Evolutionary conservation across 2,329 filamentous ascomycete genomes (phyloP), one percentile per base, ranked within the genome.

Genomic region (Immersiporthe knoxdaviesiana): DNA sequence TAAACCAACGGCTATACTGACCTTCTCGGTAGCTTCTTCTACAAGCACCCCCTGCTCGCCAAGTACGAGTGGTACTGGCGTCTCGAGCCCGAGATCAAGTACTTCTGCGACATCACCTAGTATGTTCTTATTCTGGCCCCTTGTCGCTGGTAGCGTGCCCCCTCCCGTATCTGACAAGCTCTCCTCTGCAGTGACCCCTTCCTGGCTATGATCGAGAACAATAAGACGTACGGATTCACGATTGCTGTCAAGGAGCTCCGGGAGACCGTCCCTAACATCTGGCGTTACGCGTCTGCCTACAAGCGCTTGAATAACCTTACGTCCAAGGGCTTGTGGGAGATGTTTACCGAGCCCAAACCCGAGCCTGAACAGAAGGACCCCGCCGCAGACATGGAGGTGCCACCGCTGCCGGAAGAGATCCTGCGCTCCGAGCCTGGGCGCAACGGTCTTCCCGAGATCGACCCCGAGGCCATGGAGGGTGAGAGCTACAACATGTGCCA

Each of bases 21-120:
- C 56, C 35, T 32, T n/a, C 21, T 41, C 30, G 11, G 6, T 72
- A 88, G 93, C 58, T 96, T 97, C 82, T 99, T 99, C 83, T 99
- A 96, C 85, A 97, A 97, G 80, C 96, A 99, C 78, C 92, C 94
- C 73, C 88, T 98, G 44, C 87, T 99, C 60, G 88, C 92, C 78
- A 98, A 98, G 81, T 99, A 98, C 82, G 94, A 98, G 78, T 99
- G 96, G 96, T 99, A 99, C 84, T 99, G 96, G 96, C 93, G 96
- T 72, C 85, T 99, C 75, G 96, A 99, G 85, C 96, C 96, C 73
- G 96, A 99, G 82, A 98, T 99, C 88, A 97, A 95, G 83, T 99
- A 98, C 84, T 99, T 99, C 84, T 99, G 96, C 81, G 96, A 99
- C 79, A 98, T 99, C 74, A 99, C 96, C 73, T 99, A 99, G 92